Base-by-base conservation (phyloP, 2,329 filamentous ascomycete genomes). In the Mariannaea elegans region DNA sequence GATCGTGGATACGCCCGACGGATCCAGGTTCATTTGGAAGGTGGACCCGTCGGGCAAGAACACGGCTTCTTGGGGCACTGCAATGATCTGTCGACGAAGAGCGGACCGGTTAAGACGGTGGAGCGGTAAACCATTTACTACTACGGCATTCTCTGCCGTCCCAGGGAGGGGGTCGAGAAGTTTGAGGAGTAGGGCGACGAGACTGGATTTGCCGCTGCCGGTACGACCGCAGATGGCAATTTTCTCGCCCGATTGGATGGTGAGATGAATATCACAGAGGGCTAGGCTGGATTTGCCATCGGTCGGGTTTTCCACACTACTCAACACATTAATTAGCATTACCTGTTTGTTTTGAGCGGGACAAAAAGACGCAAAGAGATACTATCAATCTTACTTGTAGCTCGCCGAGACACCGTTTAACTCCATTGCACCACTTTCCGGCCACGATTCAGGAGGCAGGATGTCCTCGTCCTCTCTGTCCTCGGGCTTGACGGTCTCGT, bases 1-100 rank as follows among this genome's bases (percentile, higher is more conserved):
- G 1, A 67, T 62, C 0, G 71, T 71, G 2, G 75, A 71, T 1
- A 59, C 47, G 4, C 55, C 51, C 18, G 70, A 71, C 0, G 78
- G 77, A 61, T 82, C 80, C 0, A 82, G 69, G 61, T 83, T 81
- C 6, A 39, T 18, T 9, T 50, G 24, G 10, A 63, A 39, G 3
- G 49, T 63, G 21, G 59, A 48, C 9, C 57, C 59, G 4, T 75
- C 77, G 0, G 78, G 78, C 2, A 85, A 66, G 65, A 86, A 83
- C 5, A 82, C 77, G 1, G 81, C 65, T 7, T 86, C 83, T 66
- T 86, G 83, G 0, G 83, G 80, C 1, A 85, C 67, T 9, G 80
- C 78, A 44, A 83, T 81, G 31, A 86, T 71, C 3, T 77, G 78
- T 19, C 78, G 69, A 3, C 83, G 80, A 1, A 86, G 73, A 0